Evolutionary conservation across 306 rosid genomes (phyloP).

Genomic region (Gastrolobium bilobum): DNA sequence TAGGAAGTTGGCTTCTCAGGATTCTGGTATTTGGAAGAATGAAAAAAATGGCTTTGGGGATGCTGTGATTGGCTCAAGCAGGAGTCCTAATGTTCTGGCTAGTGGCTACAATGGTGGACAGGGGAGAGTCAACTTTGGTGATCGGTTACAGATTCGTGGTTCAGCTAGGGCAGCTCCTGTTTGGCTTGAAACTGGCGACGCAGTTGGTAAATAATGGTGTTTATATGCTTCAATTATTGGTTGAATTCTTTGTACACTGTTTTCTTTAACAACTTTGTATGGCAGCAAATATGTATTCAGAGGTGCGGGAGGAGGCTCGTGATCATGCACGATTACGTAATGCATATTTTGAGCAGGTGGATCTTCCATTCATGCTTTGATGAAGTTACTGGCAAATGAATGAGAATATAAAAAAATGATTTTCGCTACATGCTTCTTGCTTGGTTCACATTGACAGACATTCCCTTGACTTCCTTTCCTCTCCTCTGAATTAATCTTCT

Average conservation of each 20-base stretch:
- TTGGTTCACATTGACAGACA: not conserved
- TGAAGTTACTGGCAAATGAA: slow-evolving; percentile 1
- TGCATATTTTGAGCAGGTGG: slow-evolving; percentile 89
- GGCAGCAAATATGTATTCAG: slow-evolving; percentile 84
- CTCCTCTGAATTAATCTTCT: not conserved
- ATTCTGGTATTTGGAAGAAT: slow-evolving; percentile 80
- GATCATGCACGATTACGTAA: slow-evolving; percentile 87
- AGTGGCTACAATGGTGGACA: slow-evolving; percentile 65
- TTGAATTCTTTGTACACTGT: slow-evolving; percentile 36
- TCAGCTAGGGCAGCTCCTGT: slow-evolving; percentile 74
- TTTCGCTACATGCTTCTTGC: not conserved
- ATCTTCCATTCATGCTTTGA: slow-evolving; percentile 25
- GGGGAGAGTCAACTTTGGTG: slow-evolving; percentile 66
- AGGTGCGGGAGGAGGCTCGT: slow-evolving; percentile 87
- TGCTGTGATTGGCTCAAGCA: slow-evolving; percentile 76
- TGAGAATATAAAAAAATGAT: not conserved
- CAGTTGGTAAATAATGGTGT: slow-evolving; percentile 75
- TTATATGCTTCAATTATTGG: slow-evolving; percentile 49
- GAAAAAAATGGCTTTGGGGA: slow-evolving; percentile 70
- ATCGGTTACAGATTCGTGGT: slow-evolving; percentile 66
- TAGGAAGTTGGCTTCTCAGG: slow-evolving; percentile 81
- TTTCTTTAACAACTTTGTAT: slow-evolving; percentile 58
- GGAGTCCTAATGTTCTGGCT: slow-evolving; percentile 64
- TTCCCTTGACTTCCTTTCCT: slow-evolving; percentile 13
- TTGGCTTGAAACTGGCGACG: slow-evolving; percentile 93